Base-by-base conservation (phyloP, 1,284 basidiomycete species). In the Cutaneotrichosporon sp. region DNA sequence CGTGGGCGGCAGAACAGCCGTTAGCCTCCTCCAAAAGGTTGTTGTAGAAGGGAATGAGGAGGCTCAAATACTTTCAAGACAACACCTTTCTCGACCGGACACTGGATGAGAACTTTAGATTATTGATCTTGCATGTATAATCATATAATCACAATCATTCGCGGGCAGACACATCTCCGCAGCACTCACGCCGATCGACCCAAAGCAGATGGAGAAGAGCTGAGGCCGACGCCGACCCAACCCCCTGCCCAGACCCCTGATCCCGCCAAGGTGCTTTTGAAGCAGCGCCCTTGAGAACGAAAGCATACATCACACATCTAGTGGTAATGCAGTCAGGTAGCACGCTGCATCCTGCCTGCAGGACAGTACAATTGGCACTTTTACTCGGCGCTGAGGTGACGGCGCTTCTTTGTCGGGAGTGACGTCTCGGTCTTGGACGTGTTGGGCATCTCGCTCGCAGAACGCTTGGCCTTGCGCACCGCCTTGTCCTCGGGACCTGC, bases 1-100 rank as follows among this genome's bases (percentile, higher is more conserved):
- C 53, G 53, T 5, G 53, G 53, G 13, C 32, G 53, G 53, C 36
- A 56, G 53, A 18, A 34, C 7, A 56, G 53, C 21, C 51, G 51
- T 3, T 53, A 53, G 31, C n/a, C 2, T 14, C n/a, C 22, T 26
- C 22, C 11, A 9, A 5, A 5, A 5, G 49, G 22, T 10, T 18
- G 14, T 46, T 46, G 18, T 2, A 18, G 14, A n/a, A n/a, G n/a
- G n/a, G n/a, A n/a, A n/a, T n/a, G n/a, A n/a, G n/a, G n/a, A 21
- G 16, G 42, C 16, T 2, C 18, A n/a, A 46, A n/a, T 18, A n/a
- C 18, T 8, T 16, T 13, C 40, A 16, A 36, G 34, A 26, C 26
- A 26, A 26, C 26, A 26, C 26, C 26, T 26, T 36, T 36, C 8
- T 36, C 34, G 34, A 36, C 34, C 8, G 34, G 34, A 13, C 8